phyloP scores from a whole-genome alignment of 1,284 basidiomycete species.

The Pascua sp. region DNA sequence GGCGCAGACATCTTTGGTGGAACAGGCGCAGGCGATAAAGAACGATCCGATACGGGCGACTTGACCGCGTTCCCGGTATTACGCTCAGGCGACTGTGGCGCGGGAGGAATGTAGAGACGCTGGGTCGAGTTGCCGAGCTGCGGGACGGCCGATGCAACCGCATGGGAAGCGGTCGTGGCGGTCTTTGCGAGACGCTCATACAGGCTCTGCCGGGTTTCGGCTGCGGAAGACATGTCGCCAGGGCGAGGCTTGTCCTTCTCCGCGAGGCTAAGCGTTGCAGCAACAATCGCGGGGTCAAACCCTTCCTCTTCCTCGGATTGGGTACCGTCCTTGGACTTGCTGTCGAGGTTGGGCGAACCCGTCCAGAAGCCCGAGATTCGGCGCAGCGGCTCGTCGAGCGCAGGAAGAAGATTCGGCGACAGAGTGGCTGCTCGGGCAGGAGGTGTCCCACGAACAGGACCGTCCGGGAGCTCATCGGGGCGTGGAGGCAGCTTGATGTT shows the following conservation, averaged over 20 bases:
- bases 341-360: not conserved
- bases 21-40: conserved; percentile 12
- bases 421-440: conserved; percentile 8
- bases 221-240: not conserved
- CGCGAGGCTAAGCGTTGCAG: conserved; percentile 9
- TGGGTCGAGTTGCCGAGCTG: not conserved
- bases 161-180: conserved; percentile 1
- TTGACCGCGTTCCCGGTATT: not conserved
- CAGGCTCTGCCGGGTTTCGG: conserved; percentile 9
- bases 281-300: conserved; percentile 29
- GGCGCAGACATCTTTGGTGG: conserved; percentile 10
- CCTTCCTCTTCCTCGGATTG: conserved; percentile 17
- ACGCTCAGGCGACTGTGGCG: conserved; percentile 6
- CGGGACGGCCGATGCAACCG: not conserved
- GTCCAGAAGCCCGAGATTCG: conserved; percentile 35
- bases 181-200: conserved; percentile 14
- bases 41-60: conserved; percentile 13
- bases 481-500: conserved; percentile 32
- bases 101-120: conserved; percentile 13
- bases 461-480: conserved; percentile 38
- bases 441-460: not conserved
- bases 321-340: not conserved
- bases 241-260: not conserved
- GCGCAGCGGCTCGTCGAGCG: conserved; percentile 32
- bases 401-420: conserved; percentile 9